Evolutionary conservation across 208 protist species (phyloP).

Genomic region (Acanthamoeba triangularis): DNA sequence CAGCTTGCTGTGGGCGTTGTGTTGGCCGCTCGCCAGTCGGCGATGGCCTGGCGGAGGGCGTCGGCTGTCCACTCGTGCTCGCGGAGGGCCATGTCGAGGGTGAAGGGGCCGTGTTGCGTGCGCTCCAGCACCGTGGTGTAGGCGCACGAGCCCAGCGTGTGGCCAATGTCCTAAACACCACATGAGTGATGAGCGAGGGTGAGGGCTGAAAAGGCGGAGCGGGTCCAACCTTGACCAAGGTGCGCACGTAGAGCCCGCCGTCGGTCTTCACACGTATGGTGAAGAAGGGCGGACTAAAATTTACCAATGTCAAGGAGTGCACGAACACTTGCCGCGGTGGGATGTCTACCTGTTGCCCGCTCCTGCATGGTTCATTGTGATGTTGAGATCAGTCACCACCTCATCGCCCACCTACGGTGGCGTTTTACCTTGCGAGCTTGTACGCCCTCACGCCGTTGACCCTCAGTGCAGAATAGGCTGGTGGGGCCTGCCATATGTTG

Average conservation of each 20-base stretch:
- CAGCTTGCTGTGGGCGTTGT: neutral
- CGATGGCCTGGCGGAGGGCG: neutral
- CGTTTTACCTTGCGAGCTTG: neutral
- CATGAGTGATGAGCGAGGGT: neutral
- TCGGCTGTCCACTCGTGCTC: constrained; percentile 54
- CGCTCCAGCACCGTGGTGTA: neutral
- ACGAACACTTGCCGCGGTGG: neutral
- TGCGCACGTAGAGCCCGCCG: neutral
- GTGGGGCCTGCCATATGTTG: constrained; percentile 18
- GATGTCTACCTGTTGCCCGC: neutral
- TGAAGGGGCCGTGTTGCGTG: constrained; percentile 34
- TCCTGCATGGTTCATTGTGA: neutral
- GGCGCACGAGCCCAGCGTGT: neutral
- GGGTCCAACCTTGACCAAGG: neutral
- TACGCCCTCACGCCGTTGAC: constrained; percentile 10
- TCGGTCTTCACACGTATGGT: neutral
- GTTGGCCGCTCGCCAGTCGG: neutral
- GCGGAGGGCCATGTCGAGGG: neutral
- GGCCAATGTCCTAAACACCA: neutral
- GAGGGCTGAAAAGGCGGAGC: neutral
- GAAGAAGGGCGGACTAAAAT: neutral
- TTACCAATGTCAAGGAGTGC: neutral
- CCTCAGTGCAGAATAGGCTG: constrained; percentile 4
- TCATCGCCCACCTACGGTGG: neutral
- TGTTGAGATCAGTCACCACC: neutral